Evolutionary conservation across 2,329 filamentous ascomycete species (phyloP), one percentile per base, ranked within the genome.

Genomic region (Neofusicoccum kwambonambiense): DNA sequence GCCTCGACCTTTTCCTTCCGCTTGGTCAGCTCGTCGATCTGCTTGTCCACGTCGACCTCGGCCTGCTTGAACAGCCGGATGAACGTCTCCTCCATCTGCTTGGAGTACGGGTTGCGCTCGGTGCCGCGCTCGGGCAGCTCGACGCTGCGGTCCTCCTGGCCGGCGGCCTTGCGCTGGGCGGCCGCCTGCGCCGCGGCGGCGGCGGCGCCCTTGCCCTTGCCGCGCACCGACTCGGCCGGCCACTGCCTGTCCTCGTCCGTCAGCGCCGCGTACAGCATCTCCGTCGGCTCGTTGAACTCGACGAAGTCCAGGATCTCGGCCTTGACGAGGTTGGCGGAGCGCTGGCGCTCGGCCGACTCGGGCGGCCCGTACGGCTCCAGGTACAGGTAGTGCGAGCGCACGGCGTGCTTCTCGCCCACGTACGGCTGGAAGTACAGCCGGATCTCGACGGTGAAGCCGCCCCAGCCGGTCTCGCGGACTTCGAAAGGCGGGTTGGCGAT

Each of bases 361-460:
- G 74, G 71, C 22, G 80, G 84, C 15, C 93, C 93, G 77, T 94
- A 99, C 2, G 94, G 92, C 74, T 97, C 93, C 11, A 99, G 84
- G 62, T 93, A 91, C 65, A 99, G 82, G 73, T 93, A 92, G 78
- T 98, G 95, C 82, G 95, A 96, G 1, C 97, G 81, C n/a, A 93
- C 96, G 78, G 97, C 92, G 4, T 94, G 91, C 78, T 99, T 99
- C 82, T 99, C 95, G 71, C 87, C 89, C 42, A 89, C 90, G 75
- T 96, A 91, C 64, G 90, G 88, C 64, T 91, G 88, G 79, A 97
- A 99, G 81, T 96, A 96, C 50, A 99, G 85, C 75, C 97, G 93
- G 75, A 99, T 90, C 68, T 93, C 91, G 73, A 99, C 96, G 76
- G 95, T 92, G 81, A 99, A 99, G 80, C 97, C 95, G 73, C 95